Conservation (phyloP, 1,284 basidiomycete species). For the Testicularia cyperi region DNA sequence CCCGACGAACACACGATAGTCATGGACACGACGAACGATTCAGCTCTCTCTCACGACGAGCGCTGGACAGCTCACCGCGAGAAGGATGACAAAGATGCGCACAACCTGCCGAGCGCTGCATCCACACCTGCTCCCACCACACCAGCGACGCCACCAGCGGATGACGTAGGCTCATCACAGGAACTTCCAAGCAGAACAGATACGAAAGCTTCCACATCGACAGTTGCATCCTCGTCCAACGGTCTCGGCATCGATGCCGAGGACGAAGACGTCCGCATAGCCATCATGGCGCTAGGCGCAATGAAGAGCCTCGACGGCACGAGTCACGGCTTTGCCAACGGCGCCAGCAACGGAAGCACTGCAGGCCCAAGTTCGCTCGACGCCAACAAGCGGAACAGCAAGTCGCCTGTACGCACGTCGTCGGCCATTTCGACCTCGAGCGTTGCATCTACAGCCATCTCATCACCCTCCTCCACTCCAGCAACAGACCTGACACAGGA, state of each 20-base stretch:
- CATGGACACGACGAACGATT: slow-evolving; percentile 14
- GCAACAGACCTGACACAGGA: slow-evolving; percentile 41
- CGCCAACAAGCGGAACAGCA: slow-evolving; percentile 10
- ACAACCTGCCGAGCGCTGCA: slow-evolving; percentile 13
- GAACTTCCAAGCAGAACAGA: slow-evolving; percentile 7
- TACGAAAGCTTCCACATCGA: background rate
- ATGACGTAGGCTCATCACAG: slow-evolving; percentile 18
- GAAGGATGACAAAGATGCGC: slow-evolving; percentile 10
- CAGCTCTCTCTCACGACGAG: slow-evolving; percentile 20
- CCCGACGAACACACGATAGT: background rate
- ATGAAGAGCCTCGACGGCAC: slow-evolving; percentile 49
- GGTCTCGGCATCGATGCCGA: slow-evolving; percentile 40
- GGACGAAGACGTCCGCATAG: slow-evolving; percentile 48
- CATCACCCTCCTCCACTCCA: slow-evolving; percentile 46
- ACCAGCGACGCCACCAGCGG: slow-evolving; percentile 23
- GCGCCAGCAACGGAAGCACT: slow-evolving; percentile 11
- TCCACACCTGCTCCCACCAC: slow-evolving; percentile 35
- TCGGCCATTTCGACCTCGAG: slow-evolving; percentile 44
- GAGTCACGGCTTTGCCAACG: slow-evolving; percentile 4
- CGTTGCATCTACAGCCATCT: slow-evolving; percentile 42
- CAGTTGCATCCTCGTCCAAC: slow-evolving; percentile 5
- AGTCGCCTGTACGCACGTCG: slow-evolving; percentile 23
- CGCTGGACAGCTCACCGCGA: slow-evolving; percentile 35
- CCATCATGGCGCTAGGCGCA: slow-evolving; percentile 49
- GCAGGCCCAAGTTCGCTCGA: slow-evolving; percentile 12